Evolutionary conservation across 495 filamentous ascomycete species (phyloP).

Genomic region (Penicillium cinerascens): DNA sequence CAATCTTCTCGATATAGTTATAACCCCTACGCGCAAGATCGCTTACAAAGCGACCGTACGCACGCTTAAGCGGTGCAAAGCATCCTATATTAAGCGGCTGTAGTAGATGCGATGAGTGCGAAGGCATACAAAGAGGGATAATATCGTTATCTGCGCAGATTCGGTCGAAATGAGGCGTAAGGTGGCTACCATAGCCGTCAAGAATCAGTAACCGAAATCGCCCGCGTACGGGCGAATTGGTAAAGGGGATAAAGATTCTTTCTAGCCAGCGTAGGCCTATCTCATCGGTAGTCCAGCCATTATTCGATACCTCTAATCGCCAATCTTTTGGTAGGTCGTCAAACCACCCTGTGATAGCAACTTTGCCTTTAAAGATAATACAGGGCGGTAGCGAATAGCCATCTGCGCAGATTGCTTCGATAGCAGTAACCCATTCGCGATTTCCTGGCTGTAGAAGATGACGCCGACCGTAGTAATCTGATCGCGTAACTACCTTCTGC

Average conservation of each 20-base stretch:
- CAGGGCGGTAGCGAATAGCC: conserved; percentile 5
- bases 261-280: no score
- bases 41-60: conserved; percentile 19
- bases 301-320: no score
- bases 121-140: conserved; percentile 20
- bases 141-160: conserved; percentile 21
- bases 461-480: no score
- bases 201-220: conserved; percentile 22
- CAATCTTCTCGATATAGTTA: conserved; percentile 18
- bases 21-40: background rate
- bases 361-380: conserved; percentile 3
- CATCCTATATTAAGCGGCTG: conserved; percentile 32
- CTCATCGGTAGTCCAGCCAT: no score
- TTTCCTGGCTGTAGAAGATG: no score
- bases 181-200: conserved; percentile 23
- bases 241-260: conserved; percentile 3
- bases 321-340: conserved; percentile 5
- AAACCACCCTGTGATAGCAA: conserved; percentile 2
- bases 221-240: conserved; percentile 3
- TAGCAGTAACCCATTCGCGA: no score
- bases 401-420: conserved; percentile 6
- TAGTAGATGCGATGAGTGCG: conserved; percentile 23
- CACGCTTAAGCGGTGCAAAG: conserved; percentile 17
- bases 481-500: no score
- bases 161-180: conserved; percentile 18